Base-by-base conservation (phyloP, 2,329 filamentous ascomycete species). In the Trichophyton simii region DNA sequence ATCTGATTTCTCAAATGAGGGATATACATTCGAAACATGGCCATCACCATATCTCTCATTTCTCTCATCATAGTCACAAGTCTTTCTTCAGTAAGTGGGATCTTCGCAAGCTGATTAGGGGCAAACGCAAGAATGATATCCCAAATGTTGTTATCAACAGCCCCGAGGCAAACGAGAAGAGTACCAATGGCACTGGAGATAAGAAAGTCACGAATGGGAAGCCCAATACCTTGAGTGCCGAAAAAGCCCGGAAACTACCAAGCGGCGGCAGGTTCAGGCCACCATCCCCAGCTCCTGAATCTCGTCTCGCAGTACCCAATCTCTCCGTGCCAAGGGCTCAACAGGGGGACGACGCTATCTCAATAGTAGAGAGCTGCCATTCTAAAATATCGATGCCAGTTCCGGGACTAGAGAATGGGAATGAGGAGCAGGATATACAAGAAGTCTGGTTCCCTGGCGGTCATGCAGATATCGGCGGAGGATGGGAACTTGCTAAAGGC, bases 391-490 rank as follows among this genome's bases (percentile, higher is more conserved):
- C 62, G 2, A n/a, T 60, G 11, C 48, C 31, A 8, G 36, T 44
- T 13, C 58, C 52, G 15, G 50, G 48, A 5, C n/a, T 46, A 18
- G 59, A 60, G n/a, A 41, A 28, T 1, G 57, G 65, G 6, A 63
- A 71, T n/a, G 61, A 67, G 1, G 62, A 69, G 1, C 76, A 79
- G 36, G 76, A 79, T 62, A 72, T 80, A 62, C 75, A 77, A 58
- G 80, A 83, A 63, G 78, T 82, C 36, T 83, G 80, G 79, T 83
- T 83, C 63, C 76, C 80, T 0, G 81, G 81, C 0, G 77, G 77
- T 55, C 81, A 83, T 61, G 77, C 77, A 5, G 80, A 83, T 60
- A 75, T 82, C 11, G 81, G 81, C 1, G 81, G 81, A 0, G 80
- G 81, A 0, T 83, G 79, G 78, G 73, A 74, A 0, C 70, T 75